Evolutionary conservation across 208 protist species (phyloP).

Genomic region (Entamoeba invadens): DNA sequence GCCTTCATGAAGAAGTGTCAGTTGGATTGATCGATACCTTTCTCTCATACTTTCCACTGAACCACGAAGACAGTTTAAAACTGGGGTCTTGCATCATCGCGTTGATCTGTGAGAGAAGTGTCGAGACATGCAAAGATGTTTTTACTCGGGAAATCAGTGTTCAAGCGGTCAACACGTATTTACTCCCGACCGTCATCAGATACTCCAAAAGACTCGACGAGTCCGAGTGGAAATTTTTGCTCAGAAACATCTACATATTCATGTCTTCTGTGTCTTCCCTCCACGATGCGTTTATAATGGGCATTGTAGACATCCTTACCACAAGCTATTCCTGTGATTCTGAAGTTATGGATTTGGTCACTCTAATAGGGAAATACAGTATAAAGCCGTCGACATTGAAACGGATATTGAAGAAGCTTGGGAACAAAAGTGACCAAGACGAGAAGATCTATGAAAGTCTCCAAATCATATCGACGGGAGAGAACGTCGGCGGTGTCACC

Average conservation of each 20-base stretch:
- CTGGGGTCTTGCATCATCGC: background rate
- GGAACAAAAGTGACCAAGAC: background rate
- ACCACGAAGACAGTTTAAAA: background rate
- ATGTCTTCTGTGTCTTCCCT: background rate
- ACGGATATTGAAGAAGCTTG: background rate
- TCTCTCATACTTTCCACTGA: background rate
- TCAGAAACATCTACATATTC: background rate
- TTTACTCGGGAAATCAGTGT: background rate
- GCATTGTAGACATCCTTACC: background rate
- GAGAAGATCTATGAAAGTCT: background rate
- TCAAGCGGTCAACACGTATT: background rate
- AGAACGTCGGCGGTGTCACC: background rate
- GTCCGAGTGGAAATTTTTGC: background rate
- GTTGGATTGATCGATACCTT: background rate
- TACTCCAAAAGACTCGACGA: background rate
- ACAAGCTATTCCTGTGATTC: too few relatives aligned
- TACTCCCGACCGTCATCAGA: background rate
- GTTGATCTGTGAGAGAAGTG: background rate
- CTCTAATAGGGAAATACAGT: background rate
- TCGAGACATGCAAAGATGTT: background rate
- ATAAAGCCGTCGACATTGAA: background rate
- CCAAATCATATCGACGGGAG: background rate
- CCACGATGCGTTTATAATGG: background rate
- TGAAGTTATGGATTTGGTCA: background rate
- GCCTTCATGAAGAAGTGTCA: background rate